Base-by-base conservation (phyloP, 139 green algal genomes). In the Chlorella sp. region DNA sequence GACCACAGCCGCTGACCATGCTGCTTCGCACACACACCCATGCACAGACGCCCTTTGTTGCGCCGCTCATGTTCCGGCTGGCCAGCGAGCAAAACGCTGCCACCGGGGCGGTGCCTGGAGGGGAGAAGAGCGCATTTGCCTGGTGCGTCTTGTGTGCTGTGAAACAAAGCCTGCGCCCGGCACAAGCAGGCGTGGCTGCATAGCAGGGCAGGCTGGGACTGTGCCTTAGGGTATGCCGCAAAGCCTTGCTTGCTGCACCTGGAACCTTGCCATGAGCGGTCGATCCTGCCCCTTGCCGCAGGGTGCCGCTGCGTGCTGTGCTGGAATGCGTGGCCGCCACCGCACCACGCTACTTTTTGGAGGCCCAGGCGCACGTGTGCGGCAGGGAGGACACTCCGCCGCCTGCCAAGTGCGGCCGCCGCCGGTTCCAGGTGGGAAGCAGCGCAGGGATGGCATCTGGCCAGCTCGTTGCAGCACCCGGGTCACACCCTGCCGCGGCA, bases 41-140 rank as follows among this genome's bases (percentile, higher is more conserved):
- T 43, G 54, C 83, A 0, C 81, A 84, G 64, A 80, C 69, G n/a
- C 67, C 82, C 32, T 86, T 80, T 80, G 65, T 91, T 8, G 79
- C 88, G 43, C 86, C 88, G 16, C 78, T 91, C 46, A 89, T 91
- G 86, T 88, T 91, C 48, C 73, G 81, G 24, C 79, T 90, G 24
- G 88, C 88, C 22, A 44, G 69, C 6, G 46, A 89, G 58, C 83
- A 87, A 74, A 91, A 91, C 58, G 74, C 40, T 0, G 56, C 86
- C 32, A 90, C 88, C 28, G 36, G 64, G 19, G 86, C 86, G 41
- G 86, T 91, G n/a, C 30, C 73, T 20, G 88, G 86, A n/a, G 88
- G 73, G 34, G 88, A 91, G 86, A 91, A 91, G 79, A 85, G 83
- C 24, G 86, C 83, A 0, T 90, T 90, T 76, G 88, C 88, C 1